A percentile compares a stretch with the other conserved stretches of the same genome.
Conservation (phyloP, 768 basidiomycete genomes). For the Boletales sp. region DNA sequence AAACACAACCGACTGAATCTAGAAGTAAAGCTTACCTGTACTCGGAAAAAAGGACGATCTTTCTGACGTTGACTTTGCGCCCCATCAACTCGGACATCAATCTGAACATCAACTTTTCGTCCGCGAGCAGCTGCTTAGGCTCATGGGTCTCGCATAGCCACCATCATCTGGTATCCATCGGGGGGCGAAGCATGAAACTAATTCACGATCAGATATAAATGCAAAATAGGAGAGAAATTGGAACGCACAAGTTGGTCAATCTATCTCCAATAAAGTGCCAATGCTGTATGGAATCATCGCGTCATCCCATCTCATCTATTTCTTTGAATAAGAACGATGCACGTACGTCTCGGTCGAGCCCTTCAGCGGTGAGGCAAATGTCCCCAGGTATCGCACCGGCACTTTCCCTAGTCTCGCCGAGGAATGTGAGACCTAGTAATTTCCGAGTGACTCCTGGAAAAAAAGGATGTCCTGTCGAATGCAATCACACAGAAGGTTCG, state of each 20-base stretch:
- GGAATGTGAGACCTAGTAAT: constrained; percentile 38
- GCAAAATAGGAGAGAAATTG: neutral
- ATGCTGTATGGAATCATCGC: constrained; percentile 8
- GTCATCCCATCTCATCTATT: too few relatives aligned
- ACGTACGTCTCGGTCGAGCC: constrained; percentile 26
- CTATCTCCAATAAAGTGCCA: constrained; percentile 21
- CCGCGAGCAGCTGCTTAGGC: constrained; percentile 11
- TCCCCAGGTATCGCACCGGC: constrained; percentile 34
- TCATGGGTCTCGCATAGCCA: constrained; percentile 8
- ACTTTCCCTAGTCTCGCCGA: constrained; percentile 35
- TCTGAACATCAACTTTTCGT: constrained; percentile 27
- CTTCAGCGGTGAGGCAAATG: constrained; percentile 29
- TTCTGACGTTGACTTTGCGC: constrained; percentile 30
- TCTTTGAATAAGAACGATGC: neutral
- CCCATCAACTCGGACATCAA: constrained; percentile 27
- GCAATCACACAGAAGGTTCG: neutral
- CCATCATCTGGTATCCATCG: constrained; percentile 18
- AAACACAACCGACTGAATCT: neutral
- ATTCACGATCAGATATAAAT: neutral
- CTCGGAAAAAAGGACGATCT: constrained; percentile 23
- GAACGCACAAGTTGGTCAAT: constrained; percentile 4
- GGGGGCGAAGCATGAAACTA: constrained; percentile 11
- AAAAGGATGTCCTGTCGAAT: neutral
- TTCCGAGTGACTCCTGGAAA: constrained; percentile 35
- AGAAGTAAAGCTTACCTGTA: constrained; percentile 25